Percentiles rank a stretch among this genome's conserved stretches.
These are phyloP conservation scores for Rhododendron molle DNA, from an alignment of 148 eudicot species.

Conservation along the genomic window DNA sequence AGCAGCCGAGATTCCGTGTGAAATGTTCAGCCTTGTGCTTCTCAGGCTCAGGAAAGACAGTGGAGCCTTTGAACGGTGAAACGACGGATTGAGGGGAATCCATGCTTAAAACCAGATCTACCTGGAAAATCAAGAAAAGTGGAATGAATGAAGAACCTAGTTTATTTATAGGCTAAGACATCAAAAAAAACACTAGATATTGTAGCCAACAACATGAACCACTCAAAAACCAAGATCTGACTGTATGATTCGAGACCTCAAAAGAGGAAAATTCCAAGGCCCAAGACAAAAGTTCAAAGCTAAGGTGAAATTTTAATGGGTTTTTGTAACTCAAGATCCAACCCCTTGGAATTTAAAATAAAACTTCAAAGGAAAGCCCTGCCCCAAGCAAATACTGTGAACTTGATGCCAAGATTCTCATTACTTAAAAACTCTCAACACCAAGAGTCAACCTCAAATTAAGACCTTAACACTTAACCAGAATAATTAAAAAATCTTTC, in stretches of 20 bases:
- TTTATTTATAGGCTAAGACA: neutral
- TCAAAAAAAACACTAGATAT: neutral
- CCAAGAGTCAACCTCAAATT: neutral
- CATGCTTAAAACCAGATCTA: conserved; percentile 30
- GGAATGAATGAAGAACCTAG: conserved; percentile 7
- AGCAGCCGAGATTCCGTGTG: neutral
- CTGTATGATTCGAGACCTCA: neutral
- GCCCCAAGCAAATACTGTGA: neutral
- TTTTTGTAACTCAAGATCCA: conserved; percentile 1
- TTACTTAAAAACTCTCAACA: neutral
- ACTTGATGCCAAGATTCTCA: conserved; percentile 1
- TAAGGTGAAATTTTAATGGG: neutral
- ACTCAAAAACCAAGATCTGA: neutral
- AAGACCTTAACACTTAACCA: neutral
- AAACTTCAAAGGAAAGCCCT: conserved; percentile 7
- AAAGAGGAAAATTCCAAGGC: conserved; percentile 4
- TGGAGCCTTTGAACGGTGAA: conserved; percentile 58
- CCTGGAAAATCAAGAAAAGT: conserved; percentile 25
- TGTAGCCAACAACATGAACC: neutral
- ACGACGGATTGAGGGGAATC: conserved; percentile 75
- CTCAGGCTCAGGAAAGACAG: conserved; percentile 45
- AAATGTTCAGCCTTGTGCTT: conserved; percentile 39
- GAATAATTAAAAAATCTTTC: neutral
- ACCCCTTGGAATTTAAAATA: conserved; percentile 7
- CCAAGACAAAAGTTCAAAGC: conserved; percentile 20